Evolutionary conservation across 2,329 filamentous ascomycete species (phyloP), one percentile per base, ranked within the genome.

Genomic region (Clarireedia homoeocarpa): DNA sequence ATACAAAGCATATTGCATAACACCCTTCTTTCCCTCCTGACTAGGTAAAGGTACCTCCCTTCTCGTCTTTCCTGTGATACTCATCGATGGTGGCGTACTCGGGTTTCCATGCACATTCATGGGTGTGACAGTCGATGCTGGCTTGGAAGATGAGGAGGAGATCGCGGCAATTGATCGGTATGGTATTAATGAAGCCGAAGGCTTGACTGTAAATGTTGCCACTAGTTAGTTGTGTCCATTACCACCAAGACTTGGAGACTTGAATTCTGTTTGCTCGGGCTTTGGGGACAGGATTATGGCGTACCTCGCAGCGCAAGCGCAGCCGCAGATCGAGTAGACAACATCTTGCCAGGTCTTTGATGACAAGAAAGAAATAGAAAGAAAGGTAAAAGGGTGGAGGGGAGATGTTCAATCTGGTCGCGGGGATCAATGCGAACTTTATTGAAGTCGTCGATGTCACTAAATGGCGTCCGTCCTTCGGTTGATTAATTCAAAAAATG

Each of bases 1-100:
- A 65, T 87, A 92, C 88, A 95, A 79, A 62, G 88, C 89, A 72
- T 91, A 92, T 84, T 95, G 88, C 67, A 92, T 77, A 58, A 83
- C 82, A 66, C 88, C 84, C 78, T 92, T 89, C 73, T 86, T 89
- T 62, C 79, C 79, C 73, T 90, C 85, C 75, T 95, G 84, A 72
- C 86, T 91, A 62, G 86, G 77, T 58, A 94, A 77, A 61, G 83
- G 84, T 56, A 94, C 88, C 74, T 92, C 86, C 70, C 80, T 81
- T 66, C 84, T 82, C 65, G 76, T 63, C 59, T 71, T 75, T 34
- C 70, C 70, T 44, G 70, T 72, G 36, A 75, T 65, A 67, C 79
- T 79, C 74, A 78, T 74, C 27, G 76, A 74, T 38, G 75, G 74
- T 56, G 75, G 74, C 63, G 73, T 75, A 69, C 73, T 77, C 69